Evolutionary conservation across 805 yeast genomes (phyloP), one percentile per base, ranked within the genome.

Genomic region (Sugiyamaella valdiviana): DNA sequence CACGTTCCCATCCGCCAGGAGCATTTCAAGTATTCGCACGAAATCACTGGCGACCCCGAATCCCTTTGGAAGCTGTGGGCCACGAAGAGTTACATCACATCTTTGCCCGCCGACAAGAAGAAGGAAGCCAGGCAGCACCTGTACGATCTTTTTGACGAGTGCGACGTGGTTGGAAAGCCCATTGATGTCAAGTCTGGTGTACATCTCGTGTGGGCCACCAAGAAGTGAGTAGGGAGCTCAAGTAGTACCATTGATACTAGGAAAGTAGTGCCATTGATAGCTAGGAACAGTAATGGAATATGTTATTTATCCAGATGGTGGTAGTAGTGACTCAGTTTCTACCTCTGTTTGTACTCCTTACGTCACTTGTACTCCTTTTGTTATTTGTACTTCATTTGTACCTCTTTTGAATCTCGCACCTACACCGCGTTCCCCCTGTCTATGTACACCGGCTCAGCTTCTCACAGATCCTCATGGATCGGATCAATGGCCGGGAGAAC

Each of bases 21-120:
- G 19, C 66, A 60, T 44, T 45, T 50, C 40, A 47, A 41, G 45
- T 63, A 64, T 47, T 59, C 66, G n/a, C 54, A 62, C 41, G 57
- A 58, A 10, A 60, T 70, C 23, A 61, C 63, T 6, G 59, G 56
- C n/a, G 48, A 51, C 19, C 38, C 37, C 14, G 70, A 66, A 5
- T 56, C 55, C 15, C 71, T 77, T 2, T 77, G 68, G 67, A 66
- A 66, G 35, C 73, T 75, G 54, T 79, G 83, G 83, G 65, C 67
- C 49, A 72, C 81, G 0, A 66, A 82, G 52, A 73, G 80, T 43
- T 80, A 75, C 56, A 73, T 80, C 44, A 78, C 83, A 1, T 65
- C 66, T 2, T 57, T 76, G 42, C 51, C 67, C 2, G 72, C 66
- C 0, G 64, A 52, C 1, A 71, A 76, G 56, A 68, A 69, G 57